phyloP scores from a whole-genome alignment of 345 rosid species.

The Iberis pinnata region DNA sequence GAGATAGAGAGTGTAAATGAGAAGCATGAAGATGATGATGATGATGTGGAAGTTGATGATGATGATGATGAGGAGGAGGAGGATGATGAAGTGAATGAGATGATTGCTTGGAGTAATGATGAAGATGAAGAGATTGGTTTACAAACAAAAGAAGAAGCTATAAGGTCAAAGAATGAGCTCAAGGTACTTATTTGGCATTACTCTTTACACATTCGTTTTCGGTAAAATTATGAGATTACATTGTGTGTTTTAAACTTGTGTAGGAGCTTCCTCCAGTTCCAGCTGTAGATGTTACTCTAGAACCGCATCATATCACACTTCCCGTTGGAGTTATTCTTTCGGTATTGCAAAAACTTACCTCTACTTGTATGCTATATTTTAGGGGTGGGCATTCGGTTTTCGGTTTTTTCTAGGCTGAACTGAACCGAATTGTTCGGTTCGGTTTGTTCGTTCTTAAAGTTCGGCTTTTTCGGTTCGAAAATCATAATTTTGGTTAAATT shows the following conservation, averaged over 20 bases:
- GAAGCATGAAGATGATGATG: conserved; percentile 12
- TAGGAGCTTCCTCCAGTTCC: conserved; percentile 87
- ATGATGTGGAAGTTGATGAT: conserved; percentile 19
- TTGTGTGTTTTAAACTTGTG: conserved; percentile 12
- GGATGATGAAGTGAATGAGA: conserved; percentile 36
- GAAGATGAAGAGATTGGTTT: conserved; percentile 38
- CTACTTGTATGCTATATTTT: conserved; percentile 10
- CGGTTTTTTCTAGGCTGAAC: too few relatives aligned
- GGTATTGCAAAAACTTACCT: conserved; percentile 32
- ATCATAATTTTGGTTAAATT: too few relatives aligned
- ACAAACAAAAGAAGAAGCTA: conserved; percentile 43
- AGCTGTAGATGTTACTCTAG: conserved; percentile 47
- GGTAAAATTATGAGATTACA: too few relatives aligned
- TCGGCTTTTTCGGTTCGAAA: too few relatives aligned
- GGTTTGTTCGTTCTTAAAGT: too few relatives aligned
- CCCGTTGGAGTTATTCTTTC: conserved; percentile 86
- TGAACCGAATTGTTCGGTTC: too few relatives aligned
- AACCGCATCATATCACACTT: conserved; percentile 54
- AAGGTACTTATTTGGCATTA: conserved; percentile 51
- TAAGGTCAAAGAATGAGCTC: conserved; percentile 79
- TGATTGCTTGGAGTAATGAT: conserved; percentile 45
- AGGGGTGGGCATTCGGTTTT: too few relatives aligned
- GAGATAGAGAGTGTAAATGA: conserved; percentile 34
- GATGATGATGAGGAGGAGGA: conserved; percentile 34
- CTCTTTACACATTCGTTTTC: too few relatives aligned